A percentile compares a stretch with the other conserved stretches of the same genome.
phyloP scores from a whole-genome alignment of 129 eudicot genomes.

The Lactuca sativa region DNA sequence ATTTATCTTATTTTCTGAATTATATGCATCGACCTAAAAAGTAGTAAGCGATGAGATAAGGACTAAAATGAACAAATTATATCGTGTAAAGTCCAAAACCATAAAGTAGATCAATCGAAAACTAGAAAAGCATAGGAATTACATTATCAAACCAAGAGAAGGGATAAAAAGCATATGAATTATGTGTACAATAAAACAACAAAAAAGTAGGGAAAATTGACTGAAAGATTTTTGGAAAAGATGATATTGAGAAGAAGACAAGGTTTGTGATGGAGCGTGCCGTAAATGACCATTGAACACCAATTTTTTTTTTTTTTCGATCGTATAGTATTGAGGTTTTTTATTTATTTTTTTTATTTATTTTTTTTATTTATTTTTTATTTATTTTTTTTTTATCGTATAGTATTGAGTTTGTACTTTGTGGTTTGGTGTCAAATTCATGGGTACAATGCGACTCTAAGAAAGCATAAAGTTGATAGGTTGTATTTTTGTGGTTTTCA shows the following conservation, averaged over 20 bases:
- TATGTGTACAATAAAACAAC: neutral
- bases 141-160: neutral
- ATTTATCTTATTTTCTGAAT: too few relatives aligned
- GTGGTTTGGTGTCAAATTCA: too few relatives aligned
- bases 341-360: too few relatives aligned
- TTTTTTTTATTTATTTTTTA: too few relatives aligned
- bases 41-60: neutral
- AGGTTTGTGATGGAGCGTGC: neutral
- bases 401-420: too few relatives aligned
- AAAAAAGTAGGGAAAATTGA: neutral
- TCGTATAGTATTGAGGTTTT: too few relatives aligned
- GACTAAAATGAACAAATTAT: slow-evolving; percentile 4
- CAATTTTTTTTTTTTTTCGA: neutral
- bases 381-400: too few relatives aligned
- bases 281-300: neutral
- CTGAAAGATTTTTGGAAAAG: neutral
- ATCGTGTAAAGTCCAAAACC: neutral
- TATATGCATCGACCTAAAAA: neutral
- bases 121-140: neutral
- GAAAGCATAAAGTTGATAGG: too few relatives aligned
- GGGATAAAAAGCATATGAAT: neutral
- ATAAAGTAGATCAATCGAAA: slow-evolving; percentile 15
- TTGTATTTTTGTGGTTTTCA: too few relatives aligned
- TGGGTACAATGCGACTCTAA: too few relatives aligned
- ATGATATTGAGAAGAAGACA: neutral